Conservation (phyloP, 345 rosid genomes). For the Noccaea caerulescens region DNA sequence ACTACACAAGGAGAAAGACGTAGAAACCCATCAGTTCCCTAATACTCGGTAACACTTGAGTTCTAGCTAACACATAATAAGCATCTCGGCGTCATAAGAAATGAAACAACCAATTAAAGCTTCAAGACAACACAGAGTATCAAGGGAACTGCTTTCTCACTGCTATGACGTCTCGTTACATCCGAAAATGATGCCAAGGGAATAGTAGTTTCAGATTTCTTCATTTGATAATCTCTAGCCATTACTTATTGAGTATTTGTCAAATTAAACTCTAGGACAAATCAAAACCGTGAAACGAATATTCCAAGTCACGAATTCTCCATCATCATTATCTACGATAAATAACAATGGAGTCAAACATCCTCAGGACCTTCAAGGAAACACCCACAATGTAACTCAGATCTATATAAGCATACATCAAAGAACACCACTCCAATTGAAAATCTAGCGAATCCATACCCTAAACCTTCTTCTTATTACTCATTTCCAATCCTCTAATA, state of each 20-base stretch:
- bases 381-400: slow-evolving; percentile 32
- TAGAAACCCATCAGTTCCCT: slow-evolving; percentile 12
- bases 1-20: slow-evolving; percentile 2
- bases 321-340: slow-evolving; percentile 12
- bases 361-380: slow-evolving; percentile 1
- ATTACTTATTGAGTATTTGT: slow-evolving; percentile 3
- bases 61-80: neutral
- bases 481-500: slow-evolving; percentile 1
- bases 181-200: neutral
- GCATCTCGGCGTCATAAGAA: slow-evolving; percentile 1
- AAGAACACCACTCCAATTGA: neutral
- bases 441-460: neutral
- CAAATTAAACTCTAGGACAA: neutral
- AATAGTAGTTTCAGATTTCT: neutral
- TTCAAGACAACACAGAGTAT: slow-evolving; percentile 2
- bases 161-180: slow-evolving; percentile 2
- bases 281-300: neutral
- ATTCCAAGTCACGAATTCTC: neutral
- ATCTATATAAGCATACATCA: slow-evolving; percentile 27
- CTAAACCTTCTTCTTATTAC: neutral
- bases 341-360: slow-evolving; percentile 15
- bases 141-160: slow-evolving; percentile 15
- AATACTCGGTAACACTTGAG: neutral
- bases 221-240: slow-evolving; percentile 5
- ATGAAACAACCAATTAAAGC: neutral